These are phyloP conservation scores for Omphalea diandra DNA, from an alignment of 441 rosid species.

Conservation along the genomic window DNA sequence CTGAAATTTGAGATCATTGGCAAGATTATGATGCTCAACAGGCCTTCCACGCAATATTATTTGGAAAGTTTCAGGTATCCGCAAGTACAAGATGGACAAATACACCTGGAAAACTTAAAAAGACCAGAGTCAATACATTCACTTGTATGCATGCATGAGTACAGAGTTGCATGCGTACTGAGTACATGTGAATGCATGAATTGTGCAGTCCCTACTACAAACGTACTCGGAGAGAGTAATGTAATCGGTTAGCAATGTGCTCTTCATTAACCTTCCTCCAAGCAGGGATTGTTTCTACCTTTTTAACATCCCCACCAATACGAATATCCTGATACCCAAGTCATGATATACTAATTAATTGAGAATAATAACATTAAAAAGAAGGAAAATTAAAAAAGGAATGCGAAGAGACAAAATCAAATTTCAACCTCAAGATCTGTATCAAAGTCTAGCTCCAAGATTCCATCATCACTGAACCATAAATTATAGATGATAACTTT, in stretches of 20 bases:
- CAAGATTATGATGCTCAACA: slow-evolving; percentile 82
- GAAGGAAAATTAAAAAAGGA: slow-evolving; percentile 5
- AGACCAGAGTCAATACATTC: neutral
- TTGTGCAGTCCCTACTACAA: slow-evolving; percentile 2
- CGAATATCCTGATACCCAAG: slow-evolving; percentile 64
- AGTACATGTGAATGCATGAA: neutral
- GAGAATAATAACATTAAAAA: slow-evolving; percentile 18
- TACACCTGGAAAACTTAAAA: slow-evolving; percentile 57
- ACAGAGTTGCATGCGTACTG: neutral
- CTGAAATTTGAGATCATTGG: slow-evolving; percentile 76
- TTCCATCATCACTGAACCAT: slow-evolving; percentile 71
- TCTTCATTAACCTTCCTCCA: slow-evolving; percentile 57
- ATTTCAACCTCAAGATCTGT: slow-evolving; percentile 57
- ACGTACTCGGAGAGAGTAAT: slow-evolving; percentile 81
- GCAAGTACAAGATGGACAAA: slow-evolving; percentile 81
- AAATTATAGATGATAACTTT: slow-evolving; percentile 82
- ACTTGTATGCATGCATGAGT: neutral
- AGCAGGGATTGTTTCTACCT: slow-evolving; percentile 35
- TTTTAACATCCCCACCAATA: slow-evolving; percentile 58
- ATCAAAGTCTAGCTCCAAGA: slow-evolving; percentile 77
- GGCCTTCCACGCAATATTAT: slow-evolving; percentile 69
- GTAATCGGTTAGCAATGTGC: slow-evolving; percentile 62
- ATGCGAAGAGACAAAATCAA: slow-evolving; percentile 6
- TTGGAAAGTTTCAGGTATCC: slow-evolving; percentile 69
- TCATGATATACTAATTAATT: slow-evolving; percentile 18